Conservation (phyloP, 2,329 filamentous ascomycete genomes). For the Pestalotiopsis fici region DNA sequence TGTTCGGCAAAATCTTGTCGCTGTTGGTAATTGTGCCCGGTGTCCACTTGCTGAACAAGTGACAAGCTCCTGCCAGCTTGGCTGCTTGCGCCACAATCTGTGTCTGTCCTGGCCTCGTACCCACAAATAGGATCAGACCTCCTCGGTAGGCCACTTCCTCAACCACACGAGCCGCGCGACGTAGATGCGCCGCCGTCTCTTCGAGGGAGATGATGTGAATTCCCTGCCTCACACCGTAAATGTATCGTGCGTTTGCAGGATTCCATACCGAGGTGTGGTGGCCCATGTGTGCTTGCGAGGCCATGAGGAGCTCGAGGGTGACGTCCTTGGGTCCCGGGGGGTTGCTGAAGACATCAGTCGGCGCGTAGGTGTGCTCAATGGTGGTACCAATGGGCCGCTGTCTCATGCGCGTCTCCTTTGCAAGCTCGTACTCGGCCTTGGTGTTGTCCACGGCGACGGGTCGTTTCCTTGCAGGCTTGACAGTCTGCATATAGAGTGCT, state of each 20-base stretch:
- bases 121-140: constrained; percentile 87
- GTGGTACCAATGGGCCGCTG: constrained; percentile 50
- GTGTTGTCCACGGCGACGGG: constrained; percentile 26
- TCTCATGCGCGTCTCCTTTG: constrained; percentile 41
- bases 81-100: constrained; percentile 81
- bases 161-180: constrained; percentile 91
- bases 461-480: constrained; percentile 15
- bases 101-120: constrained; percentile 81
- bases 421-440: constrained; percentile 36
- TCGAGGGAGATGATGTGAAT: constrained; percentile 95
- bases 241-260: constrained; percentile 89
- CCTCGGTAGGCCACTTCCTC: constrained; percentile 81
- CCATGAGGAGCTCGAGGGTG: constrained; percentile 87
- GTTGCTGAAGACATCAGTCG: constrained; percentile 65
- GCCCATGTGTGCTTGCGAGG: constrained; percentile 84
- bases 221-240: constrained; percentile 84
- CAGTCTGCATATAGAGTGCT: constrained; percentile 25
- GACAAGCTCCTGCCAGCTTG: constrained; percentile 74
- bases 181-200: constrained; percentile 81
- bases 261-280: constrained; percentile 94
- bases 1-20: constrained; percentile 78
- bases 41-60: constrained; percentile 91
- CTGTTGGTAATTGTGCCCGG: constrained; percentile 92
- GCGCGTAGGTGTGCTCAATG: constrained; percentile 61
- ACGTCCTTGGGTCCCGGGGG: constrained; percentile 80